Evolutionary conservation across 2,329 filamentous ascomycete genomes (phyloP).

Genomic region (Xylariaceae sp.): DNA sequence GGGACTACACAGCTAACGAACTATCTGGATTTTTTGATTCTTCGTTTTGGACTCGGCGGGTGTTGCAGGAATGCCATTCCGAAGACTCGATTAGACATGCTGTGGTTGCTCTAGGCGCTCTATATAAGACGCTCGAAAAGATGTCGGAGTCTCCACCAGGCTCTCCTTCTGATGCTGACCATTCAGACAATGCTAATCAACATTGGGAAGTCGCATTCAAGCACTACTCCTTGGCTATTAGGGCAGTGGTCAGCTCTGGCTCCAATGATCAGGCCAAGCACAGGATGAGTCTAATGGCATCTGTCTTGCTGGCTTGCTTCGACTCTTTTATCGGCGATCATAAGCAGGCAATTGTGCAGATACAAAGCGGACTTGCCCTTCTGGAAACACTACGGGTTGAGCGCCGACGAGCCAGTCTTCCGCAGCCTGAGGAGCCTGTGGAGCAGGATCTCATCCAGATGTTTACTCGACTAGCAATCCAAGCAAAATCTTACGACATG

Average conservation of each 20-base stretch:
- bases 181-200: slow-evolving; percentile 48
- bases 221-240: slow-evolving; percentile 64
- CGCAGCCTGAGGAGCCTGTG: slow-evolving; percentile 54
- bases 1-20: slow-evolving; percentile 65
- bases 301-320: slow-evolving; percentile 70
- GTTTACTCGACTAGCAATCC: slow-evolving; percentile 68
- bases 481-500: slow-evolving; percentile 73
- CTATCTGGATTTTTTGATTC: slow-evolving; percentile 72
- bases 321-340: slow-evolving; percentile 72
- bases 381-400: slow-evolving; percentile 60
- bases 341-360: slow-evolving; percentile 65
- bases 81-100: slow-evolving; percentile 69
- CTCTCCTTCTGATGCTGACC: slow-evolving; percentile 50
- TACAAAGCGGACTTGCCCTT: slow-evolving; percentile 63
- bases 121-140: slow-evolving; percentile 71
- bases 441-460: slow-evolving; percentile 68
- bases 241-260: slow-evolving; percentile 54
- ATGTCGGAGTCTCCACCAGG: slow-evolving; percentile 57
- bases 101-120: slow-evolving; percentile 68
- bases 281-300: slow-evolving; percentile 67
- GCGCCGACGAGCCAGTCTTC: slow-evolving; percentile 48
- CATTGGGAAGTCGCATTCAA: slow-evolving; percentile 68
- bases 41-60: slow-evolving; percentile 68
- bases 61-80: slow-evolving; percentile 68
- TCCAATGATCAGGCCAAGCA: slow-evolving; percentile 54